phyloP scores from a whole-genome alignment of 2,329 filamentous ascomycete species.

The Thelonectria blattea region DNA sequence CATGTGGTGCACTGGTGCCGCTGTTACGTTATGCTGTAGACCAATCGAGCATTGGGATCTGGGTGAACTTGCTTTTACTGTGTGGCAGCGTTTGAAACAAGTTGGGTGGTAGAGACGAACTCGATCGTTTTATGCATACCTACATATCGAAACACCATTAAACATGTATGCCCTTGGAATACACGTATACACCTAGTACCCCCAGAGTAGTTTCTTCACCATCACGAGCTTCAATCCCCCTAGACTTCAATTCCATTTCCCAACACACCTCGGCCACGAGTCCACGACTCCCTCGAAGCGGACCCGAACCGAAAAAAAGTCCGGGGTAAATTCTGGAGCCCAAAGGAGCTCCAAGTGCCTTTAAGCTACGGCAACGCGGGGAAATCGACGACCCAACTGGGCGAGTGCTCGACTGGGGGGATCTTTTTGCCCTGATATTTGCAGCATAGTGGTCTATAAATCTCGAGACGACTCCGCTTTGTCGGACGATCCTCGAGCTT shows the following conservation, averaged over 20 bases:
- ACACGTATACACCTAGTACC: background rate
- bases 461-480: conserved; percentile 3
- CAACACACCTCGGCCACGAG: background rate
- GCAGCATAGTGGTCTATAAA: background rate
- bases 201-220: too few relatives aligned
- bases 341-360: background rate
- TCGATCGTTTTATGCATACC: background rate
- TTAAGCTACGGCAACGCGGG: conserved; percentile 16
- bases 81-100: background rate
- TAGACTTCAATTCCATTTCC: background rate
- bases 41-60: conserved; percentile 1
- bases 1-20: background rate
- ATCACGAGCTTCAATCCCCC: too few relatives aligned
- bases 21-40: background rate
- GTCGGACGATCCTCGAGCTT: conserved; percentile 11
- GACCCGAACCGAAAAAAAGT: conserved; percentile 16
- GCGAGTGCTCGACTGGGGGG: background rate
- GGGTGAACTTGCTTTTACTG: background rate
- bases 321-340: conserved; percentile 5
- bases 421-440: background rate
- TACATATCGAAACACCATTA: background rate
- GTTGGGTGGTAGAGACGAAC: background rate
- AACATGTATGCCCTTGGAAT: background rate
- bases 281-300: conserved; percentile 8
- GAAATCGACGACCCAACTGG: conserved; percentile 12